phyloP scores from a whole-genome alignment of 1,139 yeast genomes.

The Groenewaldozyma sp. region DNA sequence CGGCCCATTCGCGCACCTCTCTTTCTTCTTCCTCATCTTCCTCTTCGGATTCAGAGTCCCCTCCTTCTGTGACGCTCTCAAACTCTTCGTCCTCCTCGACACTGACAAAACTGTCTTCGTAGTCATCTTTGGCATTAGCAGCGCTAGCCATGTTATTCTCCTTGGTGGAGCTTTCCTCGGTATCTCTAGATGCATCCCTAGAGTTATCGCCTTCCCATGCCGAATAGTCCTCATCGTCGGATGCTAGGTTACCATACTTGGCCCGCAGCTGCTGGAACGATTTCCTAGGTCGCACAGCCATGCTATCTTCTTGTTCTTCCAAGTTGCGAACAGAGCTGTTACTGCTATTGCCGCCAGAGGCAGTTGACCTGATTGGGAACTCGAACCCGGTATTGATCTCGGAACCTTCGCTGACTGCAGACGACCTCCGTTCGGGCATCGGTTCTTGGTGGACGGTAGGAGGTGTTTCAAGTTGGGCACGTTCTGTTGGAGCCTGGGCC shows the following conservation, averaged over 20 bases:
- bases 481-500: background rate
- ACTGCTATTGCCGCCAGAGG: background rate
- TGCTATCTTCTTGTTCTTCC: slow-evolving; percentile 3
- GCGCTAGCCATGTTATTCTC: background rate
- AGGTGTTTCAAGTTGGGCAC: background rate
- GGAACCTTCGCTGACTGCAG: background rate
- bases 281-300: slow-evolving; percentile 6
- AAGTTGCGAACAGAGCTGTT: background rate
- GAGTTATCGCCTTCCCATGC: slow-evolving; percentile 14
- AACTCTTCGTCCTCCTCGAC: slow-evolving; percentile 7
- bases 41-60: slow-evolving; percentile 15
- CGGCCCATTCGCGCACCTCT: slow-evolving; percentile 25
- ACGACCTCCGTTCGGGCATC: background rate
- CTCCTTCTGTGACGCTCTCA: slow-evolving; percentile 2
- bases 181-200: slow-evolving; percentile 10
- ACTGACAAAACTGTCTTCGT: slow-evolving; percentile 3
- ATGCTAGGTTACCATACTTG: slow-evolving; percentile 14
- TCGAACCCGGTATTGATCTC: slow-evolving; percentile 1
- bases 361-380: slow-evolving; percentile 3
- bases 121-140: background rate
- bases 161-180: background rate
- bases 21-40: slow-evolving; percentile 19
- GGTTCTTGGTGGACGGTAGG: too few species aligned
- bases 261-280: slow-evolving; percentile 9
- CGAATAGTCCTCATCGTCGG: slow-evolving; percentile 17